These are phyloP conservation scores for Amanita rimosa DNA, from an alignment of 768 basidiomycete genomes.

Conservation along the genomic window DNA sequence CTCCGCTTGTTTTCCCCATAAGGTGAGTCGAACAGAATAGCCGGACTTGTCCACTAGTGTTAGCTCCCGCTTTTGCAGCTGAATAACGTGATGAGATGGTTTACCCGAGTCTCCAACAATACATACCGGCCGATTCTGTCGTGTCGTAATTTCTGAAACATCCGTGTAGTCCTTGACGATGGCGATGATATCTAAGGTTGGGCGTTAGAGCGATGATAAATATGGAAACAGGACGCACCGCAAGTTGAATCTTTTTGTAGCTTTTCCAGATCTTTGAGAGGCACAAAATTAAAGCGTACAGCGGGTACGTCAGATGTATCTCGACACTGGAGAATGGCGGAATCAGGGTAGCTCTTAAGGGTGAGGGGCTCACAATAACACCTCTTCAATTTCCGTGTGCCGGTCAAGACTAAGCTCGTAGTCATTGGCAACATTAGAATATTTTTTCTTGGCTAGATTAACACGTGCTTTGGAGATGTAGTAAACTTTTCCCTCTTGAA, in stretches of 20 bases:
- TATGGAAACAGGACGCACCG: conserved; percentile 38
- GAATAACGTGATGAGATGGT: conserved; percentile 3
- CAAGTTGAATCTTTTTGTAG: conserved; percentile 72
- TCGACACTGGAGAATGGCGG: conserved; percentile 46
- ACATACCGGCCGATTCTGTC: conserved; percentile 51
- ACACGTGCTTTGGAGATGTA: conserved; percentile 85
- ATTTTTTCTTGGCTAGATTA: conserved; percentile 95
- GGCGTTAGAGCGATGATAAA: conserved; percentile 7
- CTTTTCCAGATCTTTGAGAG: conserved; percentile 48
- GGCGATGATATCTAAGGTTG: conserved; percentile 67
- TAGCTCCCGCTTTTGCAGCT: conserved; percentile 87
- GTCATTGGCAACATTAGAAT: conserved; percentile 80
- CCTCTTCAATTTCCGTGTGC: conserved; percentile 79
- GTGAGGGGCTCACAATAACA: conserved; percentile 19
- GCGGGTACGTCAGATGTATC: conserved; percentile 69
- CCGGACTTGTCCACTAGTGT: conserved; percentile 77
- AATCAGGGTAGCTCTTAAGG: background rate
- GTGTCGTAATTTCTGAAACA: conserved; percentile 47
- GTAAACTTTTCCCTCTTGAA: conserved; percentile 91
- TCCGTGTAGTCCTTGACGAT: conserved; percentile 72
- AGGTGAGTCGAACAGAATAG: conserved; percentile 70
- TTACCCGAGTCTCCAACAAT: too few relatives aligned
- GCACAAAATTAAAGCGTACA: conserved; percentile 76
- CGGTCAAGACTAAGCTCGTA: conserved; percentile 87
- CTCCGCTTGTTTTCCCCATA: conserved; percentile 96